Base-by-base conservation (phyloP, 2,329 filamentous ascomycete species). In the Alternaria brassicae region DNA sequence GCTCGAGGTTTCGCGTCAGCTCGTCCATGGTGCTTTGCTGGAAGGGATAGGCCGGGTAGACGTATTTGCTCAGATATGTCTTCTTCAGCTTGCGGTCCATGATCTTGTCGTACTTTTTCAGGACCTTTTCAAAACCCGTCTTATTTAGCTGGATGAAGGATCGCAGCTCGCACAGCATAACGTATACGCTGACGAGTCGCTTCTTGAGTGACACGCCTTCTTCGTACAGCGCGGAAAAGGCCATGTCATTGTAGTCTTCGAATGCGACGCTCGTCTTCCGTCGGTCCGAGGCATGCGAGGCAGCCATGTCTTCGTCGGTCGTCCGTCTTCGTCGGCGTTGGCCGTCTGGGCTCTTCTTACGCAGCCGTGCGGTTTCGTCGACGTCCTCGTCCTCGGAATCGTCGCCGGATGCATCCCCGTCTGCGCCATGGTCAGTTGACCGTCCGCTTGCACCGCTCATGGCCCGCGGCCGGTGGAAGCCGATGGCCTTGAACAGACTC, bases 41-140 rank as follows among this genome's bases (percentile, higher is more conserved):
- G 80, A 99, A 99, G 1, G 93, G 90, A 70, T 95, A 91, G 0
- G 93, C 91, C 1, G 88, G 83, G 58, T 91, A 87, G 53, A 99
- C 92, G 34, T 86, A 84, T 30, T 86, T 81, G 56, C 87, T 84
- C 78, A 97, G 88, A 76, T 97, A 99, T 44, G 84, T 82, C 13
- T 86, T 82, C 66, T 94, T 93, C 55, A 98, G 82, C 69, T 89
- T 89, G 65, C 89, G 89, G 77, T 97, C 90, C 58, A 97, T 81
- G 57, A 91, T 98, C 83, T 99, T 99, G 84, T 99, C 95, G 73
- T 95, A 99, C 79, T 99, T 99, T 81, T 99, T 99, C 67, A 98
- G 81, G 0, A 96, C 93, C 80, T 99, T 99, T 72, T 89, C 88
- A 80, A 99, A 99, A 12, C 95, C 95, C 0, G 95, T 99, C 79